Evolutionary conservation across 805 yeast genomes (phyloP).

Genomic region (Phaffomyces thermotolerans): DNA sequence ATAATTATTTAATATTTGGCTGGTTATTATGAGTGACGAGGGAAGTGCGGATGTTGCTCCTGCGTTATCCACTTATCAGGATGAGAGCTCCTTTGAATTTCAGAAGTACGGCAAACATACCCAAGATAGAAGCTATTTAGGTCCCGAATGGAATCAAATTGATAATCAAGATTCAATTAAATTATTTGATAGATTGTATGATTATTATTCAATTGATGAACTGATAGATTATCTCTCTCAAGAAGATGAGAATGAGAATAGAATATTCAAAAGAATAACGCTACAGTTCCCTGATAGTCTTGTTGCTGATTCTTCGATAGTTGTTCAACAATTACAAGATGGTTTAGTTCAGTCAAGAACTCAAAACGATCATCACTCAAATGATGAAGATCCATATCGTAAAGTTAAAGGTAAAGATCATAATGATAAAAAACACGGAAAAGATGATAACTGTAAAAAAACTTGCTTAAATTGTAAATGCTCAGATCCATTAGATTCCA

Average conservation of each 20-base stretch:
- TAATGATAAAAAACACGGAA: constrained; percentile 1
- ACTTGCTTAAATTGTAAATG: constrained; percentile 21
- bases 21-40: constrained; percentile 1
- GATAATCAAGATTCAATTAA: constrained; percentile 17
- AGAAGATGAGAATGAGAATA: constrained; percentile 23
- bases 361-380: constrained; percentile 1
- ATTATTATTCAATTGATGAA: constrained; percentile 50
- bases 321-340: constrained; percentile 48
- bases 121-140: constrained; percentile 26
- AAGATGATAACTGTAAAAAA: constrained; percentile 13
- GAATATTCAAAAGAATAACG: constrained; percentile 48
- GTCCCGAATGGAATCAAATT: constrained; percentile 11
- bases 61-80: constrained; percentile 66
- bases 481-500: constrained; percentile 13
- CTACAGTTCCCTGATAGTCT: constrained; percentile 85
- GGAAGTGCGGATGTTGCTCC: constrained; percentile 45
- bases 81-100: constrained; percentile 46
- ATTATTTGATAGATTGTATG: constrained; percentile 25
- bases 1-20: neutral
- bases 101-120: constrained; percentile 30
- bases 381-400: neutral
- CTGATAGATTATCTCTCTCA: constrained; percentile 34
- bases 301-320: constrained; percentile 69
- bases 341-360: constrained; percentile 1
- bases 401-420: constrained; percentile 1